Evolutionary conservation across 345 rosid genomes (phyloP).

Genomic region (Syzygium aqueum): DNA sequence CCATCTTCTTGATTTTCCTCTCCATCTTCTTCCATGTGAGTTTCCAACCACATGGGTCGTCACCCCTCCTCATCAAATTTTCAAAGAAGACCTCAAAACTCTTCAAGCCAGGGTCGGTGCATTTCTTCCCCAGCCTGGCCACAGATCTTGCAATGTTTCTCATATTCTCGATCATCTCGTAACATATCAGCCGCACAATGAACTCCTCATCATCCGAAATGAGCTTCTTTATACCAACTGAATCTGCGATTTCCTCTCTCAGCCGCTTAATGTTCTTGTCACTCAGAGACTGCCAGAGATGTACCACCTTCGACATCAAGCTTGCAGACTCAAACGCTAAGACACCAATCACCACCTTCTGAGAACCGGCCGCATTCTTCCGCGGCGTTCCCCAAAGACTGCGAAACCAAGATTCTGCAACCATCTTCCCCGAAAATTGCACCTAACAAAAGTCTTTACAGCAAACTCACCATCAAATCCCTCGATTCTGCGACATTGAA

Average conservation of each 20-base stretch:
- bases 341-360: slow-evolving; percentile 62
- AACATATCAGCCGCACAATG: slow-evolving; percentile 46
- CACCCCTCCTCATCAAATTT: slow-evolving; percentile 41
- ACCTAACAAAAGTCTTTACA: not conserved
- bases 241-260: slow-evolving; percentile 57
- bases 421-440: slow-evolving; percentile 33
- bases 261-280: slow-evolving; percentile 72
- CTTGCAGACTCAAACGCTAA: slow-evolving; percentile 86
- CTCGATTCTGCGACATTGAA: not conserved
- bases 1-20: slow-evolving; percentile 76
- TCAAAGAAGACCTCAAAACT: slow-evolving; percentile 49
- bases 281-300: slow-evolving; percentile 82
- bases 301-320: slow-evolving; percentile 76
- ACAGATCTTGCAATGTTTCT: slow-evolving; percentile 59
- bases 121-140: slow-evolving; percentile 62
- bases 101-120: slow-evolving; percentile 57
- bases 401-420: slow-evolving; percentile 89
- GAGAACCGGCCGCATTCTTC: slow-evolving; percentile 43
- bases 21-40: slow-evolving; percentile 79
- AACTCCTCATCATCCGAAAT: slow-evolving; percentile 77
- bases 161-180: slow-evolving; percentile 62
- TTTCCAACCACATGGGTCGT: slow-evolving; percentile 69
- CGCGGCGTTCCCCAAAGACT: slow-evolving; percentile 57
- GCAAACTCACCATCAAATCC: slow-evolving; percentile 1
- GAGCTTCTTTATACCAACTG: slow-evolving; percentile 68